Evolutionary conservation across 2,329 filamentous ascomycete species (phyloP).

Genomic region (Apiospora marii): DNA sequence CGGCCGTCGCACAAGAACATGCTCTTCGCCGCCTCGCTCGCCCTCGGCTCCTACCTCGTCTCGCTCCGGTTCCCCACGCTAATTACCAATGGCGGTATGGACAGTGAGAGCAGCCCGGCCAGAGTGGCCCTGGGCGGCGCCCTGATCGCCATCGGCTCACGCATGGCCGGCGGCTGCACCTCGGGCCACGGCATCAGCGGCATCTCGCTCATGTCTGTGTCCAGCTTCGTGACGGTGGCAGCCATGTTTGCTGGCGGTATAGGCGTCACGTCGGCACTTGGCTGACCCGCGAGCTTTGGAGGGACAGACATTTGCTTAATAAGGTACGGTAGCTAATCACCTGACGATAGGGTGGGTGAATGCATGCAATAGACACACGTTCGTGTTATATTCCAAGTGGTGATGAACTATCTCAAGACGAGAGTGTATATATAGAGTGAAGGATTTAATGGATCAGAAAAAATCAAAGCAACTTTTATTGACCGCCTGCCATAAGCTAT

Average conservation of each 20-base stretch:
- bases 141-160: slow-evolving; percentile 65
- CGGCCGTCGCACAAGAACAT: slow-evolving; percentile 52
- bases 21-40: slow-evolving; percentile 60
- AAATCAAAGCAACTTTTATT: slow-evolving; percentile 24
- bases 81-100: slow-evolving; percentile 32
- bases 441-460: not conserved
- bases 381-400: not conserved
- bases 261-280: slow-evolving; percentile 28
- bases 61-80: slow-evolving; percentile 44
- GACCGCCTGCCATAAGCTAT: slow-evolving; percentile 9
- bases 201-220: slow-evolving; percentile 66
- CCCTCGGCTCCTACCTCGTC: slow-evolving; percentile 53
- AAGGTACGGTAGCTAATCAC: not conserved
- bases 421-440: not conserved
- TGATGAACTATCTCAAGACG: not conserved
- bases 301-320: no score
- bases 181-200: slow-evolving; percentile 75
- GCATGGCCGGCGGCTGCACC: slow-evolving; percentile 71
- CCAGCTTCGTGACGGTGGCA: slow-evolving; percentile 68
- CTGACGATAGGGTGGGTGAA: not conserved
- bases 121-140: slow-evolving; percentile 62
- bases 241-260: slow-evolving; percentile 64
- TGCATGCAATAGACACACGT: not conserved
- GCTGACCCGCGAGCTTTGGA: not conserved
- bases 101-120: slow-evolving; percentile 42